Evolutionary conservation across 225 moss, liverwort and hornwort species (phyloP), one percentile per base, ranked within the genome.

Genomic region (Straminergon stramineum): DNA sequence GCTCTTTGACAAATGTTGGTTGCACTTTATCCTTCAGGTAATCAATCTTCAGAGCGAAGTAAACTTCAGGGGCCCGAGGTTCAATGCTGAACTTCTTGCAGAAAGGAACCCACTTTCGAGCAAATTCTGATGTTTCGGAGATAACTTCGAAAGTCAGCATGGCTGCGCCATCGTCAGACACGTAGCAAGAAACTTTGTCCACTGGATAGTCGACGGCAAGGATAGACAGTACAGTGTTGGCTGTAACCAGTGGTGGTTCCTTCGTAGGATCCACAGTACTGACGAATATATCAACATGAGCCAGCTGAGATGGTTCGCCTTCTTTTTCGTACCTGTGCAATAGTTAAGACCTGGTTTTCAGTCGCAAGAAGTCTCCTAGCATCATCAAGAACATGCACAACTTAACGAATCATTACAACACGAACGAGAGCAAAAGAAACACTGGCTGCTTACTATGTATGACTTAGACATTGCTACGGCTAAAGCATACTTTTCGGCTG

Each of bases 81-180:
- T 97, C 97, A 90, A 97, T 97, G 87, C 75, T 93, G 81, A 96
- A 96, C 81, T 95, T 97, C 86, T 95, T 96, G 74, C 95, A 97
- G 67, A 97, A 97, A 34, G 97, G 97, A 52, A 96, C 95, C 97
- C 97, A 97, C 87, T 95, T 95, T n/a, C 95, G 93, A 55, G 95
- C 94, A 88, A 97, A 97, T 68, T 96, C 94, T 22, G 96, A 96
- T 41, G 97, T 93, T 87, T 97, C 96, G 13, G 95, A 94, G 63
- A 95, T 88, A 84, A 88, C 88, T 83, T 97, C 97, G 73, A 97
- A 97, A 23, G 95, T 96, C 70, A 97, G 89, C 96, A 97, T 96
- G 28, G 97, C 94, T 88, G 95, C 96, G 83, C 96, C 96, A 71
- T 97, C 95, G 55, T 97, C 95, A 65, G 96, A 97, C 39, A 97